These are phyloP conservation scores for Otatea glauca DNA, from an alignment of 176 grass and related monocot genomes.

Conservation along the genomic window DNA sequence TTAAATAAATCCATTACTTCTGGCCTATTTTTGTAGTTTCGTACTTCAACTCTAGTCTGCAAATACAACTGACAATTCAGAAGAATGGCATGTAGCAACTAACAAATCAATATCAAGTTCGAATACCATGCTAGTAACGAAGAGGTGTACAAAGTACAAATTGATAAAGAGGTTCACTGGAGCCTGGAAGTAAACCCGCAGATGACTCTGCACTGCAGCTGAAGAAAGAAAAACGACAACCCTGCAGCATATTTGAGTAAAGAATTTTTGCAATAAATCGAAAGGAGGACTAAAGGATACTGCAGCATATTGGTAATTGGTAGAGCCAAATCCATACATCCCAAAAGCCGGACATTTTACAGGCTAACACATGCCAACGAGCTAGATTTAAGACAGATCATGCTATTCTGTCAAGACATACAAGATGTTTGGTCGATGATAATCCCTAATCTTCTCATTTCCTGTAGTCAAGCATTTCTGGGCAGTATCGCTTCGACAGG, in stretches of 20 bases:
- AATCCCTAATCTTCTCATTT: background rate
- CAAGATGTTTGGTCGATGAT: background rate
- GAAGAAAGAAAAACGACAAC: background rate
- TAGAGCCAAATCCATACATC: background rate
- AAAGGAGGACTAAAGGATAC: background rate
- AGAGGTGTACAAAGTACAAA: too few species aligned
- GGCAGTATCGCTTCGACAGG: slow-evolving; percentile 58
- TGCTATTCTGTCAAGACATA: background rate
- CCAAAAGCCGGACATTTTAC: background rate
- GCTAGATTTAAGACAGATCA: background rate
- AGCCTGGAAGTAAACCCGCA: background rate
- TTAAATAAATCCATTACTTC: background rate
- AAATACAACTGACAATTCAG: background rate
- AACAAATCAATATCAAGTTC: background rate
- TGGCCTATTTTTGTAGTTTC: background rate
- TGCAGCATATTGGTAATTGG: too few species aligned
- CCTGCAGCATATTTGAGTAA: background rate
- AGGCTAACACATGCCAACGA: background rate
- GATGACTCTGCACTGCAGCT: background rate
- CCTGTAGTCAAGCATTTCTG: slow-evolving; percentile 74
- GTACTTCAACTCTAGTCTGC: background rate
- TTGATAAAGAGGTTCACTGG: background rate
- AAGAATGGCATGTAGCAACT: background rate
- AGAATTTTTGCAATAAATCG: background rate
- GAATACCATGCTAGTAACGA: background rate